Base-by-base conservation (phyloP, 768 basidiomycete genomes). In the Rubroboletus pulcherrimus region DNA sequence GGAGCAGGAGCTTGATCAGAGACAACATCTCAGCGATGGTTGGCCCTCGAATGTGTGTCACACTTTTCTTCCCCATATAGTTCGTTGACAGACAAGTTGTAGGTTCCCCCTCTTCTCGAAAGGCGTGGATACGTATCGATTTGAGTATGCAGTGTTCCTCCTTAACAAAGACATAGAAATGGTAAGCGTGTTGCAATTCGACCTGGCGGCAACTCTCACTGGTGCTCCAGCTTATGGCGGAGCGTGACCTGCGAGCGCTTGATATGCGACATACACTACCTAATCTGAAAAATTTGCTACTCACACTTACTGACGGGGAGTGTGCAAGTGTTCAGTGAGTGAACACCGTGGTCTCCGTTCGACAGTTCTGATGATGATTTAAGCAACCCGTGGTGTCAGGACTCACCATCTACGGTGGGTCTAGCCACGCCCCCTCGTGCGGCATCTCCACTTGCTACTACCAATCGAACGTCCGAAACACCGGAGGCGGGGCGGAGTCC, bases 121-220 rank as follows among this genome's bases (percentile, higher is more conserved):
- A 73, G 94, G 95, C 5, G 95, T 98, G 55, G 97, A 98, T 68
- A 89, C 88, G 41, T 98, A 98, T 73, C 81, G 97, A 26, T 99
- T 96, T 66, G 96, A 98, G 71, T 99, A 98, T 75, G 97, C 87
- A 4, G 96, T 98, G 5, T 98, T 94, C 71, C 73, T 99, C 40
- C 77, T 98, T 33, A 99, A 99, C 76, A 99, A 98, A 73, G 81
- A 99, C 71, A 94, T 99, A 61, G 96, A 99, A 75, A 78, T 94
- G 82, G 94, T 95, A 60, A 45, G 63, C 7, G 38, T 47, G 19
- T 35, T 51, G 38, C 29, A 31, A 38, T 48, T 5, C 5, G 11
- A 42, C 19, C 7, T 46, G n/a, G 21, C 9, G 42, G 14, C n/a
- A 24, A 30, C 15, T 44, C 58, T 63, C 24, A 68, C 37, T 2